Conservation (phyloP, 768 basidiomycete genomes). For the Rhodotorula kratochvilovae region DNA sequence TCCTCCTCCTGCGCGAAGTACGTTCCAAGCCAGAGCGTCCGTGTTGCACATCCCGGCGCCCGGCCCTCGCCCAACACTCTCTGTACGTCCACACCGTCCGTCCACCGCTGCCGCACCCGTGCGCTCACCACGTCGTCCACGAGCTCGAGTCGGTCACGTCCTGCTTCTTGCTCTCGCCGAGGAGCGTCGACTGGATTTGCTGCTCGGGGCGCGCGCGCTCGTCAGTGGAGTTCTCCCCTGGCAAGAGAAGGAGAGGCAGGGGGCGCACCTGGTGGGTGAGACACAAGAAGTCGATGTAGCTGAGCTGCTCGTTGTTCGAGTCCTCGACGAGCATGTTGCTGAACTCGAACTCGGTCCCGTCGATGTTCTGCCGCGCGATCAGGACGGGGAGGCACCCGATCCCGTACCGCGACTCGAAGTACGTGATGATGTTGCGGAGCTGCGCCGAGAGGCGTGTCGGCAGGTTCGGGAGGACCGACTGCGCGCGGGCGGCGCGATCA, state of each 20-base stretch:
- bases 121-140: constrained; percentile 21
- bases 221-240: background rate
- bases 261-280: constrained; percentile 47
- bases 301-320: constrained; percentile 69
- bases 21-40: background rate
- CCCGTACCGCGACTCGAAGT: constrained; percentile 50
- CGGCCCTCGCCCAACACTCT: too few relatives aligned
- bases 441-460: constrained; percentile 74
- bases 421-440: constrained; percentile 74
- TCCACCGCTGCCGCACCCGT: too few relatives aligned
- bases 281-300: constrained; percentile 47
- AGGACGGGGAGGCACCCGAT: constrained; percentile 52
- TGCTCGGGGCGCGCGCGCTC: background rate
- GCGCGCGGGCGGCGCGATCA: constrained; percentile 1
- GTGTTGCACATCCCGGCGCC: background rate
- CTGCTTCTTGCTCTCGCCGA: constrained; percentile 38
- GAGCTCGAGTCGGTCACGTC: constrained; percentile 19
- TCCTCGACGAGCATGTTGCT: constrained; percentile 97
- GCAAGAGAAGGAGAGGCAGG: background rate
- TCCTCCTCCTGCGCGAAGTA: too few relatives aligned
- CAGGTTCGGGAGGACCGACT: constrained; percentile 68
- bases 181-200: constrained; percentile 44
- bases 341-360: constrained; percentile 86
- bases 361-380: constrained; percentile 85
- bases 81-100: too few relatives aligned